Base-by-base conservation (phyloP, 768 basidiomycete genomes). In the Serendipita vermifera region DNA sequence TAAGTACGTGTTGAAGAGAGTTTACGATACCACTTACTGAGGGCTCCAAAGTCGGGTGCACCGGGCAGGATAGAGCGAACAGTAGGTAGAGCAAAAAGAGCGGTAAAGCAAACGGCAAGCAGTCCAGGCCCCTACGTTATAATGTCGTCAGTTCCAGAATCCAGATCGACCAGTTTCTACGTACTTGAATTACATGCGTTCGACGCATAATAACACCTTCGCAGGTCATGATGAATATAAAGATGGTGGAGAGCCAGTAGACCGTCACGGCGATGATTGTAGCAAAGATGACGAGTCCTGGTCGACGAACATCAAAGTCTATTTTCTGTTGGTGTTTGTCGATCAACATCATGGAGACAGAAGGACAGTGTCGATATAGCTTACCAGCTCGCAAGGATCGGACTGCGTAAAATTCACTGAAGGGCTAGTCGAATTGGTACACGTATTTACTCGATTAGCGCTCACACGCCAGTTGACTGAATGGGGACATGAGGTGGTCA, bases 31-130 rank as follows among this genome's bases (percentile, higher is more conserved):
- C n/a, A 51, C 46, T 26, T 51, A 51, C 46, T 9, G 22, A 51
- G 9, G 5, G 46, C 46, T 15, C 46, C 46, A 51, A 51, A 51
- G 46, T 51, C 46, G 15, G 46, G 46, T 15, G 46, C 46, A 9
- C 46, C 46, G 31, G 46, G 46, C 15, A 51, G 46, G n/a, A 51
- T 51, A 15, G 46, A 20, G n/a, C 46, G 17, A n/a, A 51, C 46
- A 51, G 20, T 22, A 7, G 46, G 46, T 29, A 51, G 29, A 11
- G 46, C 46, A 51, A 51, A 51, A 29, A 51, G 46, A 5, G 46
- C 46, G 11, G 46, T 51, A 9, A 51, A 7, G 22, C 46, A 51
- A 7, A 51, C 46, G n/a, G 5, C 46, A 51, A 51, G 46, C 5
- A 51, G 24, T 26, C 31, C 46, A 20, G 46, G 24, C n/a, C 31